Base-by-base conservation (phyloP, 305 asterid genomes). In the Galium porrigens region DNA sequence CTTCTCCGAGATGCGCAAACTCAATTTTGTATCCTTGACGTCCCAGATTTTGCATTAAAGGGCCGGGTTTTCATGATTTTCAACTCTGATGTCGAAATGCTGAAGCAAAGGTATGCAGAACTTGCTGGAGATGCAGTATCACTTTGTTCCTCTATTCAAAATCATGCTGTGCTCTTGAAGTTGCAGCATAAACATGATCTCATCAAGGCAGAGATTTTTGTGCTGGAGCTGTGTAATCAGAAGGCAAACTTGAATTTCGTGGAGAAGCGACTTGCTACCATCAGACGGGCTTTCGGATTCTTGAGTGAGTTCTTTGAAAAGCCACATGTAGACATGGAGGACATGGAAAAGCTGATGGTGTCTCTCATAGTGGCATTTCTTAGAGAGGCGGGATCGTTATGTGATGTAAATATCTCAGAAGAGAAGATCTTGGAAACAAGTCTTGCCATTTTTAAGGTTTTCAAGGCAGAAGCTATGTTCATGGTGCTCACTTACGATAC, bases 361-460 rank as follows among this genome's bases (percentile, higher is more conserved):
- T 1, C 49, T 8, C 32, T 5, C 22, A 49, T 49, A 1, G 59
- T 48, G 22, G 68, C n/a, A 30, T 14, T 49, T 0, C 14, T 64
- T 0, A 49, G 48, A 33, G 34, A 51, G 68, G 12, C 22, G 1
- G 14, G 3, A 15, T 48, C 18, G 1, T n/a, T 14, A 17, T 48
- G 34, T 63, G 49, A 4, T 9, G 9, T 2, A 7, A 8, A 12
- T 1, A 2, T 64, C 60, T n/a, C 34, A 11, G 48, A 32, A 18
- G 22, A 49, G 10, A n/a, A n/a, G 20, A 5, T 64, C 34, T 30
- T 17, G 12, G 15, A 64, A 30, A 30, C 20, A 4, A 64, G 68
- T 32, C 48, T 51, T 30, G 18, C 68, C 20, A 64, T 64, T 49
- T 64, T 32, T 49, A 49, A 17, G 59, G 48, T 64, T 51, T 64